Conservation (phyloP, 345 rosid species). For the Turritis glabra region DNA sequence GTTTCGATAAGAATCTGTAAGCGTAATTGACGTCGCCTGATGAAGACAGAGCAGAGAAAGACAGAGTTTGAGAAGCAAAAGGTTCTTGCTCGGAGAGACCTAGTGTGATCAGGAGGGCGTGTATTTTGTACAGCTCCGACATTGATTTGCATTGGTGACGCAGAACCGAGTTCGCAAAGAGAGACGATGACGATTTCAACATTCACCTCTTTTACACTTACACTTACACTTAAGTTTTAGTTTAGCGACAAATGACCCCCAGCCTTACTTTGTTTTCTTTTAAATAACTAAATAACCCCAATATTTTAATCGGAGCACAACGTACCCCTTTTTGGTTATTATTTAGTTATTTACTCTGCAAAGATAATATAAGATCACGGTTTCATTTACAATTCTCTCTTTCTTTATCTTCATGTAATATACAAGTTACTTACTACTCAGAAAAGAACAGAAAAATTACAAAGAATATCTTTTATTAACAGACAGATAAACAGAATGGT, state of each 20-base stretch:
- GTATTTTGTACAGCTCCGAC: slow-evolving; percentile 53
- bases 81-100: slow-evolving; percentile 56
- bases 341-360: neutral
- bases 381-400: neutral
- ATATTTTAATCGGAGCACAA: neutral
- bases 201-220: slow-evolving; percentile 25
- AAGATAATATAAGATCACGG: neutral
- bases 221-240: neutral
- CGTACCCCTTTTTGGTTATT: neutral
- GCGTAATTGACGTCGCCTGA: slow-evolving; percentile 54
- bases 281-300: neutral
- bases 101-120: slow-evolving; percentile 51
- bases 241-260: neutral
- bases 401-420: neutral
- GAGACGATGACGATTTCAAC: slow-evolving; percentile 45
- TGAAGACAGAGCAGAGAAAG: slow-evolving; percentile 55
- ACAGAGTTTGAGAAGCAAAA: slow-evolving; percentile 48
- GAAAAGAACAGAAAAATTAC: neutral
- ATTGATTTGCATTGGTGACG: slow-evolving; percentile 60
- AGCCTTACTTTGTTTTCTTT: neutral
- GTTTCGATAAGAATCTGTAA: slow-evolving; percentile 42
- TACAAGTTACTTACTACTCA: neutral
- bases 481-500: slow-evolving; percentile 13
- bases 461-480: neutral
- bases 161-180: slow-evolving; percentile 35